Conservation (phyloP, 2,329 filamentous ascomycete genomes). For the Lithohypha guttulata region DNA sequence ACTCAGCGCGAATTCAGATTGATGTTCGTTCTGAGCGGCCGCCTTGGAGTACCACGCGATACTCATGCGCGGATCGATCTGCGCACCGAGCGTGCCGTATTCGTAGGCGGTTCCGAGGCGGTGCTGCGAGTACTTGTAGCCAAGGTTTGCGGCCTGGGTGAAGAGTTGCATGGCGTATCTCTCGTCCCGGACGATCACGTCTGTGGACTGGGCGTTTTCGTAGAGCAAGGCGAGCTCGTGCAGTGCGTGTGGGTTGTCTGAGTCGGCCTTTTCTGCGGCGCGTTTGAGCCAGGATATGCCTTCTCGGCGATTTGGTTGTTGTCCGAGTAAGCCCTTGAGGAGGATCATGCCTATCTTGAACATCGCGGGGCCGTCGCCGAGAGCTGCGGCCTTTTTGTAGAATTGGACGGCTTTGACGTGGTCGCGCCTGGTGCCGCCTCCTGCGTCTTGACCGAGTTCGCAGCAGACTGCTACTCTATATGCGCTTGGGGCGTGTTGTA, state of each 20-base stretch:
- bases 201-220: conserved; percentile 47
- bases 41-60: conserved; percentile 93
- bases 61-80: conserved; percentile 69
- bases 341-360: conserved; percentile 97
- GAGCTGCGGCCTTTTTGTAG: conserved; percentile 85
- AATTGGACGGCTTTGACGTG: conserved; percentile 92
- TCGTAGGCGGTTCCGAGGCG: conserved; percentile 80
- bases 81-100: conserved; percentile 73
- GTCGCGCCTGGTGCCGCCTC: conserved; percentile 83
- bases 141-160: conserved; percentile 71
- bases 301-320: conserved; percentile 70
- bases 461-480: conserved; percentile 96
- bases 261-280: conserved; percentile 76
- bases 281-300: conserved; percentile 87
- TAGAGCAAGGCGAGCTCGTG: conserved; percentile 68
- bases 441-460: conserved; percentile 88
- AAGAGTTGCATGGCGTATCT: conserved; percentile 71
- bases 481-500: conserved; percentile 73
- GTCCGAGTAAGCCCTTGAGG: conserved; percentile 85
- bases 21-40: conserved; percentile 86
- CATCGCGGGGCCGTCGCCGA: conserved; percentile 89
- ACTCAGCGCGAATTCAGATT: conserved; percentile 71
- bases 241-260: conserved; percentile 85
- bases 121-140: conserved; percentile 93
- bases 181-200: conserved; percentile 70